A percentile compares a stretch with the other conserved stretches of the same genome.
Evolutionary conservation across 139 green algal genomes (phyloP).

Genomic region (Pseudopediastrum boryanum): DNA sequence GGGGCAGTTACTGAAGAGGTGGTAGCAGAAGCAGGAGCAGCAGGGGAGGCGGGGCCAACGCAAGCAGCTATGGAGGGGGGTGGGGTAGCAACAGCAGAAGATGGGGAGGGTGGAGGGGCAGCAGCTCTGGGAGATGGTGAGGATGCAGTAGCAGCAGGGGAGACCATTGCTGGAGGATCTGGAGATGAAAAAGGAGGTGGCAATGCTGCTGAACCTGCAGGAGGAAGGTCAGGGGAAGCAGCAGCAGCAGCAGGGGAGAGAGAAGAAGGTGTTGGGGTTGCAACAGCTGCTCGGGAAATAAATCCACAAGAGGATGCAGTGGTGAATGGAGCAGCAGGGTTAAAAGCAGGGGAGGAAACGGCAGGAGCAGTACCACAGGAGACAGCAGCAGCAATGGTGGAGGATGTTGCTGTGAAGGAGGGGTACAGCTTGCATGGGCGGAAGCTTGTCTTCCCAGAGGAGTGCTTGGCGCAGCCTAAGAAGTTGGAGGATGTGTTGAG

Average conservation of each 20-base stretch:
- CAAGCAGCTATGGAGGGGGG: background rate
- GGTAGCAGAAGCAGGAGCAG: constrained; percentile 3
- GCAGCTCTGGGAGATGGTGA: background rate
- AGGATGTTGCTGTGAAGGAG: background rate
- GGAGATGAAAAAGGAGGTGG: background rate
- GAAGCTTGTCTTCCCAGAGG: constrained; percentile 25
- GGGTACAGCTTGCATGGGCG: background rate
- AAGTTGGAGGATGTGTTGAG: constrained; percentile 9
- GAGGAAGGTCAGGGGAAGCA: background rate
- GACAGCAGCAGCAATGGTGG: constrained; percentile 8
- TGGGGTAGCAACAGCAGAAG: background rate
- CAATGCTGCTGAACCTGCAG: background rate
- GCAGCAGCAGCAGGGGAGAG: background rate
- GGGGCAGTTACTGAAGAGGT: background rate
- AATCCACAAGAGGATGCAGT: background rate
- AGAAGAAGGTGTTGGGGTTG: background rate
- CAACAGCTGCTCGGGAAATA: background rate
- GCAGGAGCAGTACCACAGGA: background rate
- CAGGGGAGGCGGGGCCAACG: background rate
- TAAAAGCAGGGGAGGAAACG: background rate
- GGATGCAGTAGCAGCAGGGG: no score
- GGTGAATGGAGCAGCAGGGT: background rate
- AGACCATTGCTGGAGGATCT: no score
- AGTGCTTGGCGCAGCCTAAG: constrained; percentile 14
- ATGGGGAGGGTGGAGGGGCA: background rate